These are phyloP conservation scores for Fusarium lateritium DNA, from an alignment of 2,329 filamentous ascomycete genomes.

Conservation along the genomic window DNA sequence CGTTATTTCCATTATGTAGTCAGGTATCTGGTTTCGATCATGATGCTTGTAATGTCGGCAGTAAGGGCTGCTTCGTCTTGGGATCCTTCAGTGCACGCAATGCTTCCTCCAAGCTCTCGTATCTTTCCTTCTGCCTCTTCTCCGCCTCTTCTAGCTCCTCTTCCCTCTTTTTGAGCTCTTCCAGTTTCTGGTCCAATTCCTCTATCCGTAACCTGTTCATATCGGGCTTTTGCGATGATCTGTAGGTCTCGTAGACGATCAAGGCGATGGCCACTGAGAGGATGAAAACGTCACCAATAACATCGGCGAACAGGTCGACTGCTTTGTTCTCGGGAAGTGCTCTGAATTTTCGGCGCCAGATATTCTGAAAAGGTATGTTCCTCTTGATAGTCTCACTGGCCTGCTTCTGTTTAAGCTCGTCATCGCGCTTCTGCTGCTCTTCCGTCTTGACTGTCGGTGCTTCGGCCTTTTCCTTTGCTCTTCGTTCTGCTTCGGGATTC, in stretches of 20 bases:
- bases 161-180: constrained; percentile 65
- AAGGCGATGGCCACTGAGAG: constrained; percentile 70
- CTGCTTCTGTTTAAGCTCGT: constrained; percentile 60
- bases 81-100: constrained; percentile 67
- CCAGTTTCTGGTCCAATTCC: constrained; percentile 63
- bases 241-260: constrained; percentile 74
- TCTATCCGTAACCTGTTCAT: constrained; percentile 67
- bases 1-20: not conserved
- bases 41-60: constrained; percentile 57
- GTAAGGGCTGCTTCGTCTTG: constrained; percentile 69
- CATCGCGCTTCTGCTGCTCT: constrained; percentile 71
- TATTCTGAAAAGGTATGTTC: constrained; percentile 60
- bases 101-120: constrained; percentile 68
- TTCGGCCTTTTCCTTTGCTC: constrained; percentile 74
- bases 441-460: constrained; percentile 76
- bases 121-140: constrained; percentile 62
- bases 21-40: constrained; percentile 1
- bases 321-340: constrained; percentile 75
- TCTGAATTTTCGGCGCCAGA: constrained; percentile 75
- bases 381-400: constrained; percentile 49
- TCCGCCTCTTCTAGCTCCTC: constrained; percentile 64
- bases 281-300: constrained; percentile 75
- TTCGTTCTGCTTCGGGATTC: constrained; percentile 69
- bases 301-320: constrained; percentile 77
- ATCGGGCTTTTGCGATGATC: constrained; percentile 72